A percentile compares a stretch with the other conserved stretches of the same genome.
Conservation (phyloP, 2,329 filamentous ascomycete genomes). For the Calonectria pauciramosa region DNA sequence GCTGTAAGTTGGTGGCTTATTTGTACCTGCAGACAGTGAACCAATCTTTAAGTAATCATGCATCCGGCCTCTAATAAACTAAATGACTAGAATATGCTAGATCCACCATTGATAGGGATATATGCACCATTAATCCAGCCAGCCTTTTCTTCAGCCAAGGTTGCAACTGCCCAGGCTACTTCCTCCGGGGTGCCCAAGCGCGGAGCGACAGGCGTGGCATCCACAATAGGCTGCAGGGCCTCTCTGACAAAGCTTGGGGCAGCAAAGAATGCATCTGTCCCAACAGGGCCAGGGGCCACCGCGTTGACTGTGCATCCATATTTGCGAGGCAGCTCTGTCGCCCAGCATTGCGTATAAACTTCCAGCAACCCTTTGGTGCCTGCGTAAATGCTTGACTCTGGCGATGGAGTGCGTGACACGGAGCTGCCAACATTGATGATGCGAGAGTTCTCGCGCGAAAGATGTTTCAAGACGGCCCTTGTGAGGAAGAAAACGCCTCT, state of each 20-base stretch:
- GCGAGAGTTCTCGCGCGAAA: not conserved
- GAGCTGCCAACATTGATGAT: not conserved
- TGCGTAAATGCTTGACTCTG: not conserved
- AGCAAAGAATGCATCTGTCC: not conserved
- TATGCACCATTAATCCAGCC: not conserved
- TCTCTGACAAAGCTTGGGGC: not conserved
- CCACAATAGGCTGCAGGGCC: not conserved
- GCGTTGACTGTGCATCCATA: not conserved
- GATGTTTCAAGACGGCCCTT: not conserved
- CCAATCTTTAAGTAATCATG: not conserved
- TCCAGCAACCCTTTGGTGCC: not conserved
- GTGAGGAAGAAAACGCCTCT: not conserved
- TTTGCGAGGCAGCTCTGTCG: not conserved
- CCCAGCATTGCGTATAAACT: not conserved
- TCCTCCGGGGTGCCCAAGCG: not conserved
- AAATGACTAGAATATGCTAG: not conserved
- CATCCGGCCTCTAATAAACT: not conserved
- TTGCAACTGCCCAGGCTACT: not conserved
- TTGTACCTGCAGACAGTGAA: not conserved
- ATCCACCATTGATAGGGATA: not conserved
- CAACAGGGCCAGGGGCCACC: not conserved
- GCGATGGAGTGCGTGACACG: not conserved
- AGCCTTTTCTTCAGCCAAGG: not conserved
- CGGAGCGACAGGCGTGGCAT: not conserved
- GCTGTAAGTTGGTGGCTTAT: not conserved